These are phyloP conservation scores for Aspergillus texensis DNA, from an alignment of 2,329 filamentous ascomycete genomes.

Conservation along the genomic window DNA sequence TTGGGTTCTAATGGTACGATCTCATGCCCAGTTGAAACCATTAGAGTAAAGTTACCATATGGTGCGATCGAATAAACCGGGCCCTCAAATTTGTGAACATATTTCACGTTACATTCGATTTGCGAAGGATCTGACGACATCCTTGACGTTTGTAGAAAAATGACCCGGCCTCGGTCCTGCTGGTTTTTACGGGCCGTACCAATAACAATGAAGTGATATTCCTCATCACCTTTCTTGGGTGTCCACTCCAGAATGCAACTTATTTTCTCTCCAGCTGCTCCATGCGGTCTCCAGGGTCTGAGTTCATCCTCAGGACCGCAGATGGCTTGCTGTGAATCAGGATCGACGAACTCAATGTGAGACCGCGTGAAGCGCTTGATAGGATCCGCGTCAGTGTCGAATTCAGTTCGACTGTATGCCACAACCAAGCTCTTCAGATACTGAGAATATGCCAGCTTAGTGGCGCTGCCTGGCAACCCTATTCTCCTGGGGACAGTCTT, in stretches of 20 bases:
- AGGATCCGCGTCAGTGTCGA: conserved; percentile 29
- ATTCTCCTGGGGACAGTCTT: conserved; percentile 46
- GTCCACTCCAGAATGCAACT: conserved; percentile 47
- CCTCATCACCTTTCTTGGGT: conserved; percentile 36
- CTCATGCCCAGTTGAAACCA: conserved; percentile 50
- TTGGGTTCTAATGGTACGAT: conserved; percentile 49
- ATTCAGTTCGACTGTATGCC: conserved; percentile 42
- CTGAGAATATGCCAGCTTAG: conserved; percentile 49
- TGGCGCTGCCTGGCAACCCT: conserved; percentile 44
- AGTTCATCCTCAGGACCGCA: conserved; percentile 14
- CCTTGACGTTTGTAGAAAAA: conserved; percentile 41
- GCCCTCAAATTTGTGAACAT: conserved; percentile 37
- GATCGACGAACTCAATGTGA: conserved; percentile 43
- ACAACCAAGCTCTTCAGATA: conserved; percentile 53
- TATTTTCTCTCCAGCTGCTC: conserved; percentile 43
- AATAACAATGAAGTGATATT: conserved; percentile 45
- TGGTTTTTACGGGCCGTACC: conserved; percentile 39
- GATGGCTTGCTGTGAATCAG: conserved; percentile 33
- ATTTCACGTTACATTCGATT: conserved; percentile 39
- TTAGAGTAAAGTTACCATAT: conserved; percentile 47
- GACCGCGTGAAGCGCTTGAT: conserved; percentile 37
- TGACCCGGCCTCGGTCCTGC: conserved; percentile 37
- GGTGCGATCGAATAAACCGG: conserved; percentile 59
- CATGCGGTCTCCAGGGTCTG: conserved; percentile 31
- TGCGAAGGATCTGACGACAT: conserved; percentile 26